Conservation (phyloP, 2,329 filamentous ascomycete species). For the Fusarium agapanthi region DNA sequence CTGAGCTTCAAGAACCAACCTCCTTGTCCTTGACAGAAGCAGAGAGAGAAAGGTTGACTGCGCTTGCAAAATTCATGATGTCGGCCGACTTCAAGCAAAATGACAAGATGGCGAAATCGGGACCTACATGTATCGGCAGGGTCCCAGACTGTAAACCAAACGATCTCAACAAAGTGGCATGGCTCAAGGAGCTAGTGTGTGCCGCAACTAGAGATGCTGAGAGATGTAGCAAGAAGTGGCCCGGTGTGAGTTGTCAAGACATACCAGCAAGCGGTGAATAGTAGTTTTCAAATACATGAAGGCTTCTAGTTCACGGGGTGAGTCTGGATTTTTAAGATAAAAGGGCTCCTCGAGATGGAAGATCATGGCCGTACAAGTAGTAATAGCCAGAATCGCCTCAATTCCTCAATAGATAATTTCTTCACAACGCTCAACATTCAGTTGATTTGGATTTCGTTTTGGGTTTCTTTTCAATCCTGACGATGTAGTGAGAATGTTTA, state of each 20-base stretch:
- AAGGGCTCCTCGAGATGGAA: too few relatives aligned
- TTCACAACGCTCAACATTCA: background rate
- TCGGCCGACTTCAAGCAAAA: background rate
- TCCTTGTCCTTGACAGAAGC: background rate
- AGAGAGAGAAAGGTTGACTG: background rate
- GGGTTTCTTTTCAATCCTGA: background rate
- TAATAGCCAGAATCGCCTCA: background rate
- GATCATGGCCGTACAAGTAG: background rate
- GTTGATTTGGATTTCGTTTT: background rate
- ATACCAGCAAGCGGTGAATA: background rate
- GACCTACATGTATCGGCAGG: fast-evolving
- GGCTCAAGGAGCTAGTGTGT: background rate
- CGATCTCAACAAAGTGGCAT: background rate
- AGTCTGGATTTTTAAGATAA: background rate
- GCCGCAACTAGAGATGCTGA: background rate
- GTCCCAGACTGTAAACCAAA: background rate
- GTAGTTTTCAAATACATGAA: background rate
- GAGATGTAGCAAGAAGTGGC: background rate
- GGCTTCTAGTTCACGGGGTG: too few relatives aligned
- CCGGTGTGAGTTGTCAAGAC: background rate
- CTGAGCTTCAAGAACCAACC: background rate
- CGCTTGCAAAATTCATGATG: background rate
- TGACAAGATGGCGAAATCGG: fast-evolving
- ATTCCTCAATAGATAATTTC: background rate
- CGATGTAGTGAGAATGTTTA: background rate